Percentiles rank a stretch among this genome's conserved stretches.
Evolutionary conservation across 116 monocot species (phyloP).

Genomic region (Papilionanthe hybrid): DNA sequence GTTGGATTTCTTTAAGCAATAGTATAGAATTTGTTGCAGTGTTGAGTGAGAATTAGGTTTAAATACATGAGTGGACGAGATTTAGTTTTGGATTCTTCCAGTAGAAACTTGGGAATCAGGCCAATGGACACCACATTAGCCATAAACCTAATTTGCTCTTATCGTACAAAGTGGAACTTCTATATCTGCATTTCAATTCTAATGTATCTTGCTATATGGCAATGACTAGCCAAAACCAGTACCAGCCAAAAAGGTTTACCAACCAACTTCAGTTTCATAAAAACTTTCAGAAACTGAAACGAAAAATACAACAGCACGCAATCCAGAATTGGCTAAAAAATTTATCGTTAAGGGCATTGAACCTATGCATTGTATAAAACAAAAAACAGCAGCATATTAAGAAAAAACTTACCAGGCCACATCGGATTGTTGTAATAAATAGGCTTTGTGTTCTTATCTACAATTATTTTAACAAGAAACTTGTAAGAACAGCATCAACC

Average conservation of each 20-base stretch:
- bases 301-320: neutral
- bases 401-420: constrained; percentile 71
- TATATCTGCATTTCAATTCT: neutral
- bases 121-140: neutral
- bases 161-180: neutral
- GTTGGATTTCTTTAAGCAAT: neutral
- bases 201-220: neutral
- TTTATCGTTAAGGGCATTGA: neutral
- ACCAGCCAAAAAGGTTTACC: neutral
- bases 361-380: neutral
- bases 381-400: neutral
- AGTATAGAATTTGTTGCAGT: neutral
- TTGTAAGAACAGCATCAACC: neutral
- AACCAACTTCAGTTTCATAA: neutral
- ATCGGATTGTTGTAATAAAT: constrained; percentile 88
- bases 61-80: neutral
- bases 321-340: neutral
- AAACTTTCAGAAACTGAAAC: neutral
- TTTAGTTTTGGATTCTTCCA: neutral
- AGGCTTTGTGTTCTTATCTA: constrained; percentile 39
- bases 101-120: neutral
- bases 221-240: neutral
- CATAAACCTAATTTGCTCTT: neutral
- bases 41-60: neutral
- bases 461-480: constrained; percentile 6